Base-by-base conservation (phyloP, 2,329 filamentous ascomycete genomes). In the Basipetospora chlamydospora region DNA sequence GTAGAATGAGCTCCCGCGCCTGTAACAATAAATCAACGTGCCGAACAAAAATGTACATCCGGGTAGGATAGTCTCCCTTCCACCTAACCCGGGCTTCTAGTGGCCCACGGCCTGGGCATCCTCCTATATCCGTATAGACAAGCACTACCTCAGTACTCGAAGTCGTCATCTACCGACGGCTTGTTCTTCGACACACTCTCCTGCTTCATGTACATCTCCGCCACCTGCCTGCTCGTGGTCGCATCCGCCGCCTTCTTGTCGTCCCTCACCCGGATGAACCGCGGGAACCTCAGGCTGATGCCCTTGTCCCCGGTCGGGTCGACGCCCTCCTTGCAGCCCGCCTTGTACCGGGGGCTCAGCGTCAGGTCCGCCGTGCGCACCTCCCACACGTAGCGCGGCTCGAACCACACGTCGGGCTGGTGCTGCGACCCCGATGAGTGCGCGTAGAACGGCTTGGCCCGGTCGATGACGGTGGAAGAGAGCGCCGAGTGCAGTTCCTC, bases 331-430 rank as follows among this genome's bases (percentile, higher is more conserved):
- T 80, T 77, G 32, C 73, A 74, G 1, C 83, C 90, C n/a, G 90
- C 90, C 59, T 87, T 85, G 60, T 98, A 98, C 26, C 87, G 68
- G 18, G 90, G 90, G 46, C 80, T 88, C 16, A 98, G 70, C 2
- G 90, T 96, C 48, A 98, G 58, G 63, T 98, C 90, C 1, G 90
- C 90, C 10, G 88, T 93, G 64, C 88, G 93, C 47, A 98, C 87
- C 59, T 98, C 90, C 90, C 90, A 98, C 2, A 98, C 90, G 49
- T 80, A 79, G 28, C 77, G 76, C 11, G 90, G 84, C 65, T 98
- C 90, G 54, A 98, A 90, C 90, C 90, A 98, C 26, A 98, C 86
- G 55, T 98, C 90, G 2, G 90, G 90, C 55, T 98, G 90, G 54
- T 96, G 86, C 59, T 93, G 88, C 34, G 77, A 76, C 35, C 83